Base-by-base conservation (phyloP, 192 early-diverging fungal genomes). In the Funneliformis mosseae region DNA sequence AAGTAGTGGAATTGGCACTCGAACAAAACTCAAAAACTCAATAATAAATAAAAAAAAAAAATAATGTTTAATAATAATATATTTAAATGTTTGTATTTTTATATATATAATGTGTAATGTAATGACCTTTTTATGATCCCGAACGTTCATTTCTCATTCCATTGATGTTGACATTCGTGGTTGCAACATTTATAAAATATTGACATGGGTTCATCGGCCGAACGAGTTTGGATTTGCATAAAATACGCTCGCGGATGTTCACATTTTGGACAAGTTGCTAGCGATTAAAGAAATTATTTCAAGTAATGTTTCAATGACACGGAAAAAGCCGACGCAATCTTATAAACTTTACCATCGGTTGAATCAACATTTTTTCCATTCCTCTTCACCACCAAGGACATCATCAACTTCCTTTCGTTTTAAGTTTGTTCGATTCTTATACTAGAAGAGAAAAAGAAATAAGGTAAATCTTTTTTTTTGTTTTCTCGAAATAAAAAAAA, bases 131-230 rank as follows among this genome's bases (percentile, higher is more conserved):
- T 14, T 75, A 66, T 39, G 14, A 48, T 74, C 11, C 45, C 33
- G 33, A 33, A 33, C 0, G 33, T 76, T 81, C 81, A 93, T 75
- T 88, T 88, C 76, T 93, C 92, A 78, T 91, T 91, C 94, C 94
- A 95, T 72, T 91, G 90, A 80, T 89, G 79, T 55, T 86, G 82
- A 74, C 94, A 95, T 38, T 88, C 78, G n/a, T 84, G 81, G 78
- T 90, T 92, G 79, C 89, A 91, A 83, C 94, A 95, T 81, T 92
- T 95, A 88, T 92, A 99, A 83, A 98, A 98, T 21, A 91, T 93
- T 16, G 96, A 94, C 90, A 93, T 94, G 21, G 97, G 96, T 85
- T 99, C 97, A 88, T 99, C 97, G 11, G 96, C 96, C 14, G 95
- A 96, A 45, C 97, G 92, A 60, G 94, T 96, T 84, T 98, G 97